These are phyloP conservation scores for Hypoxylon sp. DNA, from an alignment of 2,329 filamentous ascomycete species.

Conservation along the genomic window DNA sequence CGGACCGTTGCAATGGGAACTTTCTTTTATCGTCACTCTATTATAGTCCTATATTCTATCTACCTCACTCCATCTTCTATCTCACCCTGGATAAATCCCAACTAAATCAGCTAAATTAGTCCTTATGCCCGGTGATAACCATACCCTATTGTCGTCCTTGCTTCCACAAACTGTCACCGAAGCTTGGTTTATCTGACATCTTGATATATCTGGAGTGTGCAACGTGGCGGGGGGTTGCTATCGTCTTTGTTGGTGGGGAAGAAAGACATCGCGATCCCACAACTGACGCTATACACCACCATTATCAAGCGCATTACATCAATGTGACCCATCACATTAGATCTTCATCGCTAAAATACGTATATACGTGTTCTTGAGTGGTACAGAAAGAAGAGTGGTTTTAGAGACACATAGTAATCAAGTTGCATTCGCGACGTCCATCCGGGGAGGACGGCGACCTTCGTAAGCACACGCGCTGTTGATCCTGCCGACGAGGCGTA, in stretches of 20 bases:
- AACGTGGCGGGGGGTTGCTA: background rate
- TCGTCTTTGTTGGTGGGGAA: background rate
- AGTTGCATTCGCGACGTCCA: conserved; percentile 9
- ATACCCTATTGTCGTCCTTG: conserved; percentile 6
- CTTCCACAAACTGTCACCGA: background rate
- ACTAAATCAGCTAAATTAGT: conserved; percentile 17
- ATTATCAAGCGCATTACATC: background rate
- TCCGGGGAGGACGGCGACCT: background rate
- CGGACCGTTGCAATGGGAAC: conserved; percentile 18
- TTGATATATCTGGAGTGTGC: background rate
- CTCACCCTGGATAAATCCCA: no score
- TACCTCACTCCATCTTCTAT: conserved; percentile 1
- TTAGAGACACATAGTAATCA: conserved; percentile 3
- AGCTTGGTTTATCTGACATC: background rate
- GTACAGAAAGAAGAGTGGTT: conserved; percentile 1
- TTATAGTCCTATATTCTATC: conserved; percentile 1
- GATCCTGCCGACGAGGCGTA: conserved; percentile 2
- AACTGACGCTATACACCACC: conserved; percentile 7
- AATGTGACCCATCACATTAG: background rate
- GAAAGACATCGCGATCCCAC: background rate
- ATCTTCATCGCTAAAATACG: background rate
- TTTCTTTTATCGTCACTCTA: conserved; percentile 11
- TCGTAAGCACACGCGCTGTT: background rate
- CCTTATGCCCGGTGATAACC: conserved; percentile 5
- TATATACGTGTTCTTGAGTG: no score